Percentiles rank a stretch among this genome's conserved stretches.
phyloP scores from a whole-genome alignment of 768 basidiomycete genomes.

The Macrolepiota dolichaula region DNA sequence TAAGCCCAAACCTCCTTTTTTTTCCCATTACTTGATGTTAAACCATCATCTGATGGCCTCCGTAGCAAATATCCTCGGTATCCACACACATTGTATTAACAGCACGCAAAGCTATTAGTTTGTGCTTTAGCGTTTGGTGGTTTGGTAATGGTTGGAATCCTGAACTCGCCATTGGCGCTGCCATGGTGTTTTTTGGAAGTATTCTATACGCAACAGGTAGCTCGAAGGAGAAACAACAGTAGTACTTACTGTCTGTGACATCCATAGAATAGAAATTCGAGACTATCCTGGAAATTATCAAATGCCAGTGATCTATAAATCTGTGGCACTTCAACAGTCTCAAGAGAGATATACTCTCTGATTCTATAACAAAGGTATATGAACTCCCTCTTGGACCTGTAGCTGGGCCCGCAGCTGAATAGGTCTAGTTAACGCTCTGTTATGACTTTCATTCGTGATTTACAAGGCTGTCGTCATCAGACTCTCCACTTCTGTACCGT shows the following conservation, averaged over 20 bases:
- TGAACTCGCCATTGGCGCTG: slow-evolving; percentile 62
- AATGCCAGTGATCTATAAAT: background rate
- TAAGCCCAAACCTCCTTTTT: slow-evolving; percentile 32
- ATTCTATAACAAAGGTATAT: background rate
- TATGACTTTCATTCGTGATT: background rate
- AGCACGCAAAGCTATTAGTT: slow-evolving; percentile 73
- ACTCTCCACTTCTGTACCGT: too few species aligned
- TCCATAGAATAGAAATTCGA: slow-evolving; percentile 1
- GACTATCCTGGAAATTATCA: background rate
- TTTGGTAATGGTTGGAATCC: slow-evolving; percentile 72
- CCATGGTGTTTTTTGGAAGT: slow-evolving; percentile 72
- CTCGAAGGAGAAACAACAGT: slow-evolving; percentile 4
- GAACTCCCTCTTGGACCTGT: slow-evolving; percentile 1
- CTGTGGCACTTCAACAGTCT: background rate
- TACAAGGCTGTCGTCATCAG: too few species aligned
- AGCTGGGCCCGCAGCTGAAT: too few species aligned
- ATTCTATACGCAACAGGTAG: slow-evolving; percentile 43
- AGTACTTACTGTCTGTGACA: slow-evolving; percentile 14
- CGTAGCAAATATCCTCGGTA: slow-evolving; percentile 70
- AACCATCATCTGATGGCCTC: background rate
- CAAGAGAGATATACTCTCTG: background rate
- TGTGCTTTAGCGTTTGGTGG: slow-evolving; percentile 84
- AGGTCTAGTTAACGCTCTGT: background rate
- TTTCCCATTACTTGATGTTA: background rate
- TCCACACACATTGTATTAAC: slow-evolving; percentile 82